Conservation (phyloP, 2,329 filamentous ascomycete species). For the Aspergillus spinulosporus region DNA sequence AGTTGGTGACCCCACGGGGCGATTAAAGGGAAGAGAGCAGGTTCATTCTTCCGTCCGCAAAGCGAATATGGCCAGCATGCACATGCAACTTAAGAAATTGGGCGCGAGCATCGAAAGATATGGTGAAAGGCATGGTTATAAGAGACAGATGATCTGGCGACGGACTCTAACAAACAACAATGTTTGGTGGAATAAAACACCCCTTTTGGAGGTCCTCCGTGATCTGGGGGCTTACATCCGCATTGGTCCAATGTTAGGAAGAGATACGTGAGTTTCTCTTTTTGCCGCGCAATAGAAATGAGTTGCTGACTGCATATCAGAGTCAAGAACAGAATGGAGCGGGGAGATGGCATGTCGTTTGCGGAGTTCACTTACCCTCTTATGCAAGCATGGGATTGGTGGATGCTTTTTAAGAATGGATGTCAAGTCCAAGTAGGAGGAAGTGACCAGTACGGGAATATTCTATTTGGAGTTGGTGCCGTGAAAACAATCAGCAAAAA, state of each 20-base stretch:
- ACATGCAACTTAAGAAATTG: conserved; percentile 58
- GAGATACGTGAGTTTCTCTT: conserved; percentile 70
- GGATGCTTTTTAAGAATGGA: conserved; percentile 72
- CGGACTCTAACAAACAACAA: conserved; percentile 77
- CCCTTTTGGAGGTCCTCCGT: conserved; percentile 72
- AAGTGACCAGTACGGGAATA: conserved; percentile 95
- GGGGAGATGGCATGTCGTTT: conserved; percentile 88
- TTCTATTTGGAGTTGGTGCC: conserved; percentile 82
- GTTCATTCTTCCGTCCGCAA: conserved; percentile 42
- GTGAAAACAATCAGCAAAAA: conserved; percentile 70
- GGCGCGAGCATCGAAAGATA: conserved; percentile 72
- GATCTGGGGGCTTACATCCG: conserved; percentile 72
- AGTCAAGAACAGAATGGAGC: conserved; percentile 79
- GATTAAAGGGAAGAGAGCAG: conserved; percentile 42
- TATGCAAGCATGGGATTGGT: conserved; percentile 98
- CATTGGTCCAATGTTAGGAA: conserved; percentile 80
- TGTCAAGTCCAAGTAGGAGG: conserved; percentile 89
- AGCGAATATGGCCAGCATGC: conserved; percentile 51
- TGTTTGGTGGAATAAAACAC: conserved; percentile 73
- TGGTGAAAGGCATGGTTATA: conserved; percentile 65
- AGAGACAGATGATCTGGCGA: conserved; percentile 64
- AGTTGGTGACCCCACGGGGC: conserved; percentile 50
- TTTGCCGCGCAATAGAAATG: background rate
- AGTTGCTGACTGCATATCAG: conserved; percentile 37
- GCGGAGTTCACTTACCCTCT: conserved; percentile 92